Base-by-base conservation (phyloP, 306 rosid species). In the Spatholobus suberectus region DNA sequence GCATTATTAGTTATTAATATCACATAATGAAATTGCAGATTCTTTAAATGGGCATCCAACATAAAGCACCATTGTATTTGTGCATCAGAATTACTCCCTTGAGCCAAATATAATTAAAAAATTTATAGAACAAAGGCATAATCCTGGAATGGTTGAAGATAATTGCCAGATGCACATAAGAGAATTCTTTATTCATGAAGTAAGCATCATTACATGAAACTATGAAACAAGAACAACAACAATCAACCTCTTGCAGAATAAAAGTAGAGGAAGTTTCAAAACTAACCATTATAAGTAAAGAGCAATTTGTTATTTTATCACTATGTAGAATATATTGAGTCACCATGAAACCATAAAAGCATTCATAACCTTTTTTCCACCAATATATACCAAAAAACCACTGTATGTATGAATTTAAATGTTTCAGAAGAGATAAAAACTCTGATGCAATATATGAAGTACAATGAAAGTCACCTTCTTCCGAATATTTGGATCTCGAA, bases 401-500 rank as follows among this genome's bases (percentile, higher is more conserved):
- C 51, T 34, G 75, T 69, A 26, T 57, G 43, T 47, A 46, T 76
- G 49, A 70, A 76, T 29, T 51, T 61, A 59, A 21, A 68, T 35
- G 69, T 65, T 65, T 59, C 13, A 20, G 20, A 58, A 87, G 62
- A 49, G 43, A 59, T 59, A 54, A 75, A 73, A 40, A 66, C 37
- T 34, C 14, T 32, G 41, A 78, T 26, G 40, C 26, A 77, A 23
- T 62, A 51, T 63, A 76, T 80, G 63, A 52, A 49, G 54, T 52
- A 57, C 68, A 65, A 70, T 37, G 84, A 73, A 78, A 80, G 77
- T 89, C 73, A 96, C 99, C 90, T 96, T 96, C 88, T 96, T 96
- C 91, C 97, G 87, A 80, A 94, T 89, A 90, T 96, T 96, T 73
- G 99, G 99, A 83, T 96, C 99, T 40, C 99, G 95, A 86, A 96